These are phyloP conservation scores for Viola pubescens DNA, from an alignment of 441 rosid species.

Conservation along the genomic window DNA sequence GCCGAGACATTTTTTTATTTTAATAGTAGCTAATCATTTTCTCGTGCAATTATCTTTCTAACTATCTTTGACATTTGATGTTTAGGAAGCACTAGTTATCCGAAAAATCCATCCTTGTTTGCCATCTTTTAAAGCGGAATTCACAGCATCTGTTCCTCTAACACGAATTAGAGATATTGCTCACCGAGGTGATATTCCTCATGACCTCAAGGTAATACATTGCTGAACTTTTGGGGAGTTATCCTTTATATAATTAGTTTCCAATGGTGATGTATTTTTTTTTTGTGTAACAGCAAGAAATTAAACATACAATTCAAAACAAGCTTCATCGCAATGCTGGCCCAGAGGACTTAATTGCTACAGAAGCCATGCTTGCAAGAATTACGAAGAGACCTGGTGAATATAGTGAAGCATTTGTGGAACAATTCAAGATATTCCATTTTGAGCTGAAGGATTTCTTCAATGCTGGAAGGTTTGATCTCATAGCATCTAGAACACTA, in stretches of 20 bases:
- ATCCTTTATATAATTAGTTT: conserved; percentile 8
- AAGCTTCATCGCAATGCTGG: conserved; percentile 97
- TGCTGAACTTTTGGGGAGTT: conserved; percentile 10
- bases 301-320: conserved; percentile 93
- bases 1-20: neutral
- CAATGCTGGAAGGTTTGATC: conserved; percentile 92
- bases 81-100: conserved; percentile 78
- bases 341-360: conserved; percentile 93
- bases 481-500: neutral
- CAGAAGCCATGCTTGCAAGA: conserved; percentile 93
- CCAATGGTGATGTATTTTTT: conserved; percentile 12
- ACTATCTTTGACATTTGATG: conserved; percentile 18
- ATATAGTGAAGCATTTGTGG: conserved; percentile 82
- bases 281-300: conserved; percentile 72
- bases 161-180: conserved; percentile 98
- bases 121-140: conserved; percentile 97
- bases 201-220: conserved; percentile 83
- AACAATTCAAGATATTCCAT: conserved; percentile 85
- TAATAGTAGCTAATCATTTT: neutral
- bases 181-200: conserved; percentile 89
- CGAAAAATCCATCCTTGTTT: conserved; percentile 93
- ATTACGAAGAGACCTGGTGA: conserved; percentile 76
- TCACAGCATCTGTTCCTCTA: conserved; percentile 93
- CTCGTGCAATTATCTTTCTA: conserved; percentile 17
- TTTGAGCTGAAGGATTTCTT: conserved; percentile 93